Conservation (phyloP, 805 yeast species). For the Kregervanrija fluxuum region DNA sequence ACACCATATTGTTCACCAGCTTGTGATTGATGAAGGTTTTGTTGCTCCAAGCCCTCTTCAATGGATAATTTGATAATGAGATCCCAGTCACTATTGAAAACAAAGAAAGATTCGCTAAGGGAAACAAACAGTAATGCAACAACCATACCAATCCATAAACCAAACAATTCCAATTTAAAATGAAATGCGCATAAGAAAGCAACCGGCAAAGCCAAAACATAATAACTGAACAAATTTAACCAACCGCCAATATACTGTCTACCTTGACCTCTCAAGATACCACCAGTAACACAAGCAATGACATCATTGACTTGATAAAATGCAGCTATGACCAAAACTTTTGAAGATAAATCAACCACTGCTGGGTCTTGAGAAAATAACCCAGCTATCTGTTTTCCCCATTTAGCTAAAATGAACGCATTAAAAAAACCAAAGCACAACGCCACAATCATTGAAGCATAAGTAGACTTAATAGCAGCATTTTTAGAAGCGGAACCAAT, state of each 20-base stretch:
- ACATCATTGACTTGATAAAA: conserved; percentile 67
- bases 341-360: conserved; percentile 44
- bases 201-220: conserved; percentile 56
- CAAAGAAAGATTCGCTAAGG: conserved; percentile 32
- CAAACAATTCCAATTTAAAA: conserved; percentile 42
- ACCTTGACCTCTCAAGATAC: conserved; percentile 74
- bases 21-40: too few species aligned
- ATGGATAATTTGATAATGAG: conserved; percentile 22
- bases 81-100: conserved; percentile 26
- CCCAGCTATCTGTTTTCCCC: conserved; percentile 36
- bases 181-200: conserved; percentile 48
- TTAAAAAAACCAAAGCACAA: conserved; percentile 34
- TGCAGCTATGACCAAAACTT: conserved; percentile 56
- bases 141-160: conserved; percentile 59
- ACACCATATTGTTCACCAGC: neutral
- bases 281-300: conserved; percentile 64
- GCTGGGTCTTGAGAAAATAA: conserved; percentile 55
- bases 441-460: conserved; percentile 31
- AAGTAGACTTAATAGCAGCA: conserved; percentile 32
- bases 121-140: conserved; percentile 46
- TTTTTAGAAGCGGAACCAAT: conserved; percentile 33
- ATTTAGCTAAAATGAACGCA: conserved; percentile 37
- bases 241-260: conserved; percentile 58
- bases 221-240: conserved; percentile 50
- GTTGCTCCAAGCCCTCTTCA: conserved; percentile 20